Conservation (phyloP, 257 asterid genomes). For the Forsythia suspensa region DNA sequence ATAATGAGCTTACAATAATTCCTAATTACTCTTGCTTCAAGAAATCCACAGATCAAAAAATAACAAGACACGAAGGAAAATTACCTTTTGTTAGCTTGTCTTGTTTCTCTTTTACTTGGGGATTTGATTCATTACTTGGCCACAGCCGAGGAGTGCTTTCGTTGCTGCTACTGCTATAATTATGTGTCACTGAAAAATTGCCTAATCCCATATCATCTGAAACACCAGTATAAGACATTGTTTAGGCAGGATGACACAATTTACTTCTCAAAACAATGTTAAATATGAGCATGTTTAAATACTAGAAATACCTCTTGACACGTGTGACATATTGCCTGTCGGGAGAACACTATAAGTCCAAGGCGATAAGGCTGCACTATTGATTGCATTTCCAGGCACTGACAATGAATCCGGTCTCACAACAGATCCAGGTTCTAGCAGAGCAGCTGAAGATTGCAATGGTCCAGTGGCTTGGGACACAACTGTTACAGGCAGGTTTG, state of each 20-base stretch:
- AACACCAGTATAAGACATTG: slow-evolving; percentile 6
- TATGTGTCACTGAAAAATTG: slow-evolving; percentile 30
- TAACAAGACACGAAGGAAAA: slow-evolving; percentile 4
- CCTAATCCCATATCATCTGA: slow-evolving; percentile 54
- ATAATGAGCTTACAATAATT: neutral
- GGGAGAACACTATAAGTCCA: slow-evolving; percentile 49
- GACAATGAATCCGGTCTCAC: slow-evolving; percentile 46
- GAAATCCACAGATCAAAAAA: neutral
- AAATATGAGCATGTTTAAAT: neutral
- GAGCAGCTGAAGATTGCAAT: slow-evolving; percentile 47
- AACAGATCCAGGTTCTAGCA: slow-evolving; percentile 44
- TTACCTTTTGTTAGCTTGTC: slow-evolving; percentile 51
- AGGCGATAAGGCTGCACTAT: slow-evolving; percentile 42
- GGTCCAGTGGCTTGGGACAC: slow-evolving; percentile 44
- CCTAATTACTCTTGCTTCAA: neutral
- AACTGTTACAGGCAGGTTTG: slow-evolving; percentile 27
- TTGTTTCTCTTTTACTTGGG: slow-evolving; percentile 32
- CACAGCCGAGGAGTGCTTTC: slow-evolving; percentile 52
- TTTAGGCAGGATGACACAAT: neutral
- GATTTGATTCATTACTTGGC: slow-evolving; percentile 33
- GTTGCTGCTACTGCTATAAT: slow-evolving; percentile 64
- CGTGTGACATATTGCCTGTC: slow-evolving; percentile 32
- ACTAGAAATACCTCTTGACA: slow-evolving; percentile 46
- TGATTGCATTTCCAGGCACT: slow-evolving; percentile 37
- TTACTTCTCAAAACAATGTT: slow-evolving; percentile 7